Percentiles rank a stretch among this genome's conserved stretches.
These are phyloP conservation scores for Penicillium nordicum DNA, from an alignment of 2,329 filamentous ascomycete genomes.

Conservation along the genomic window DNA sequence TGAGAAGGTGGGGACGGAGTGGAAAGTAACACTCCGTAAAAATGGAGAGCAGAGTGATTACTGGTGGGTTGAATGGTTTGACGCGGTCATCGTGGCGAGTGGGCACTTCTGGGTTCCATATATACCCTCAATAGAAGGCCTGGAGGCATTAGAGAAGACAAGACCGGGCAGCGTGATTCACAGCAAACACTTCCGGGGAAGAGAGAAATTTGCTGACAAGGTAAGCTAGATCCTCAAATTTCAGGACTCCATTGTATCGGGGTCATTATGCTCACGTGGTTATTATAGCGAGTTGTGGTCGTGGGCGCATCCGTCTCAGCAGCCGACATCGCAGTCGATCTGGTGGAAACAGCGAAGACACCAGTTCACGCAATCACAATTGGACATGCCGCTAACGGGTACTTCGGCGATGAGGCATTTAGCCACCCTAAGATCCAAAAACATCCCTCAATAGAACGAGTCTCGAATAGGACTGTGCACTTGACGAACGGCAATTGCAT, in stretches of 20 bases:
- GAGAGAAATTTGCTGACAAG: background rate
- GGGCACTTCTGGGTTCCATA: constrained; percentile 1
- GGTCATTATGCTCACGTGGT: background rate
- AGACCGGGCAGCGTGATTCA: background rate
- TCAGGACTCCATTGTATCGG: rapidly evolving
- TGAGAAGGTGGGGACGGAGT: background rate
- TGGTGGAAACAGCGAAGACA: background rate
- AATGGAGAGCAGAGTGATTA: background rate
- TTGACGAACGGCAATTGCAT: background rate
- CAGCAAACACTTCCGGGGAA: background rate
- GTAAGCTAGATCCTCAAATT: background rate
- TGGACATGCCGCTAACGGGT: background rate
- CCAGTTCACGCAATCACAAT: background rate
- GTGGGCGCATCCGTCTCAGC: constrained; percentile 1
- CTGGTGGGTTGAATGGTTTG: background rate
- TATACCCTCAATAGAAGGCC: background rate
- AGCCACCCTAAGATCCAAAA: background rate
- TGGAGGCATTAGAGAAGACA: background rate
- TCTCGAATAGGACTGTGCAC: background rate
- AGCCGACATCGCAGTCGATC: background rate
- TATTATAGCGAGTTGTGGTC: background rate
- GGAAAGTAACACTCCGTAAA: background rate
- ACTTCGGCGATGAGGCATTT: background rate
- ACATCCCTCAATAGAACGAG: background rate
- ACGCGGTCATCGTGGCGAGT: background rate